phyloP scores from a whole-genome alignment of 495 filamentous ascomycete genomes.

The Penicillium tannophilum region DNA sequence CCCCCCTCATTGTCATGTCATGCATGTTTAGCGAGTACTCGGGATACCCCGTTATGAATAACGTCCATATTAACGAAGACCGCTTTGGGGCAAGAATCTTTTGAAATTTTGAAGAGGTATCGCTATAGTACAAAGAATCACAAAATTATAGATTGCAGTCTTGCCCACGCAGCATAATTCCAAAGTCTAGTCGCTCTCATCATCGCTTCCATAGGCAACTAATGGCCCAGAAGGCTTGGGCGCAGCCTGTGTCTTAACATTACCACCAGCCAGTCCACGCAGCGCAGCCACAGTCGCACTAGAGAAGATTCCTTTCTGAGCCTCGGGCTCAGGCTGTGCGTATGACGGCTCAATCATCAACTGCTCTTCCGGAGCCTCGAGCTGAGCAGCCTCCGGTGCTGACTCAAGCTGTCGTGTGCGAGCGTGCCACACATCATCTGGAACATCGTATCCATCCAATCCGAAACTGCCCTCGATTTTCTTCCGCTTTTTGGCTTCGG shows the following conservation, averaged over 20 bases:
- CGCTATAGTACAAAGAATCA: constrained; percentile 39
- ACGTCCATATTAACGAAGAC: constrained; percentile 18
- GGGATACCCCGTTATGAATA: constrained; percentile 34
- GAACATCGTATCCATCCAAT: constrained; percentile 87
- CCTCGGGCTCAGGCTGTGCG: constrained; percentile 25
- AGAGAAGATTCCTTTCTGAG: constrained; percentile 70
- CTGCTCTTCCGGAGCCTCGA: constrained; percentile 48
- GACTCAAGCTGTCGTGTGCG: constrained; percentile 53
- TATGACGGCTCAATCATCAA: constrained; percentile 45
- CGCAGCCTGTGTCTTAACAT: constrained; percentile 37
- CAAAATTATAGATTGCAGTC: neutral
- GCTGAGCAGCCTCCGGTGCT: constrained; percentile 35
- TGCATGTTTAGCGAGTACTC: constrained; percentile 29
- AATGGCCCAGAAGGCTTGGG: constrained; percentile 58
- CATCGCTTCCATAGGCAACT: constrained; percentile 90
- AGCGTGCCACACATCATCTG: constrained; percentile 93
- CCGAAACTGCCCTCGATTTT: constrained; percentile 91
- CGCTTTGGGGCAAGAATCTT: constrained; percentile 3
- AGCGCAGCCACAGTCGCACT: constrained; percentile 76
- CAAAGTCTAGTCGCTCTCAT: constrained; percentile 61
- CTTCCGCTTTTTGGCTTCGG: constrained; percentile 80
- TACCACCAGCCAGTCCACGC: constrained; percentile 49
- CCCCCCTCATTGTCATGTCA: constrained; percentile 26
- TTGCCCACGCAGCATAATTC: neutral
- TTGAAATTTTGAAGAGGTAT: constrained; percentile 32